A percentile compares a stretch with the other conserved stretches of the same genome.
Conservation (phyloP, 2,329 filamentous ascomycete species). For the Bipolaris victoriae region DNA sequence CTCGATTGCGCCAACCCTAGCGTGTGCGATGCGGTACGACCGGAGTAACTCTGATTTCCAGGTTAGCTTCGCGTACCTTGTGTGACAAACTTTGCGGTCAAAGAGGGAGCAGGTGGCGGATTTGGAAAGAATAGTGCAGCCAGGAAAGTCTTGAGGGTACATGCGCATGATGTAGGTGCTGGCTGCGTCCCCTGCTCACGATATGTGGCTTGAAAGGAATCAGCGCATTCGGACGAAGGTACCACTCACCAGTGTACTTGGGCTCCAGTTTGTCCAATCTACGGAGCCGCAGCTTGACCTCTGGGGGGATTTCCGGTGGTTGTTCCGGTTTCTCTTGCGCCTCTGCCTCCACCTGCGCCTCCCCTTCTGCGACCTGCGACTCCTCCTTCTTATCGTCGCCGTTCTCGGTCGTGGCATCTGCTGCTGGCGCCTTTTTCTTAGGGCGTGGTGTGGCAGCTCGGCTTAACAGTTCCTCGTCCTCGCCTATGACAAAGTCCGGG, state of each 20-base stretch:
- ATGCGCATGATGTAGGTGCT: not conserved
- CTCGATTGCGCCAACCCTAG: constrained; percentile 84
- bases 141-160: not conserved
- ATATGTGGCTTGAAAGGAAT: not conserved
- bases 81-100: not conserved
- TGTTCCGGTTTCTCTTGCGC: constrained; percentile 35
- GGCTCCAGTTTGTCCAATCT: constrained; percentile 90
- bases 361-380: constrained; percentile 31
- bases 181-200: not conserved
- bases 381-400: constrained; percentile 45
- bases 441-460: constrained; percentile 65
- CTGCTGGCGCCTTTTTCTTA: constrained; percentile 49
- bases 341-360: constrained; percentile 28
- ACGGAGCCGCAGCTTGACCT: constrained; percentile 75
- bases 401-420: constrained; percentile 28
- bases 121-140: not conserved
- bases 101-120: not conserved
- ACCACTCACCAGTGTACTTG: constrained; percentile 74
- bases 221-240: not conserved
- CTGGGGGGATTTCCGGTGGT: constrained; percentile 69
- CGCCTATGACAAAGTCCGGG: constrained; percentile 83
- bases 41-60: constrained; percentile 74
- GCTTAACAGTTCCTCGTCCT: constrained; percentile 72
- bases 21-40: constrained; percentile 90
- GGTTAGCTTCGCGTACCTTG: constrained; percentile 21